phyloP scores from a whole-genome alignment of 768 basidiomycete species.

The Imleria badia region DNA sequence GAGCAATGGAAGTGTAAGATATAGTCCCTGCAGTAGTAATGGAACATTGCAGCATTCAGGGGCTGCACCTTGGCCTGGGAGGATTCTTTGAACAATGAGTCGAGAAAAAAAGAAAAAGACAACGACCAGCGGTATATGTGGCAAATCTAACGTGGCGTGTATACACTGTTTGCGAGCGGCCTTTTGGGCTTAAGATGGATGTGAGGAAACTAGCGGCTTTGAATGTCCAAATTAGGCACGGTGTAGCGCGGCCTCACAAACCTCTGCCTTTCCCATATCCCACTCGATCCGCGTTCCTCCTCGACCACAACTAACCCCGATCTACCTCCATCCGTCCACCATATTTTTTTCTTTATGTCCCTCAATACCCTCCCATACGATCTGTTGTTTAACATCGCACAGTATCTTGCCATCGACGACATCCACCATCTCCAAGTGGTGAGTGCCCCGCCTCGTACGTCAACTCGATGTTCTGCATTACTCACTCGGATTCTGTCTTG shows the following conservation, averaged over 20 bases:
- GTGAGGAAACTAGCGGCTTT: background rate
- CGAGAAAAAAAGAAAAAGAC: background rate
- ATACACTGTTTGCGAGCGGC: background rate
- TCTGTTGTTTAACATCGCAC: constrained; percentile 65
- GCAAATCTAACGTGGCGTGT: background rate
- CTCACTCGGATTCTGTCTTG: background rate
- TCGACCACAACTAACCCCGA: background rate
- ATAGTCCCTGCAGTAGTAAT: background rate
- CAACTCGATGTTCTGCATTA: background rate
- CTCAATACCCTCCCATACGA: constrained; percentile 62
- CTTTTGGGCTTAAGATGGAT: no score
- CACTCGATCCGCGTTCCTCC: constrained; percentile 13
- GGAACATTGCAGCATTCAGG: no score
- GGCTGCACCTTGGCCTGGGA: no score
- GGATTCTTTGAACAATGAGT: no score
- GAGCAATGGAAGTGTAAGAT: background rate
- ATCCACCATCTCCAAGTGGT: constrained; percentile 62
- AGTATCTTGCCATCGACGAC: constrained; percentile 59
- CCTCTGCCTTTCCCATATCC: constrained; percentile 12
- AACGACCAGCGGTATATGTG: background rate
- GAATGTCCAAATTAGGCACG: constrained; percentile 11
- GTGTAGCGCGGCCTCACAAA: constrained; percentile 2
- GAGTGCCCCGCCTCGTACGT: constrained; percentile 30
- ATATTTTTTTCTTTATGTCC: constrained; percentile 21
- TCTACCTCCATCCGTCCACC: constrained; percentile 1